These are phyloP conservation scores for Leccinum uliginosum DNA, from an alignment of 768 basidiomycete species.

Conservation along the genomic window DNA sequence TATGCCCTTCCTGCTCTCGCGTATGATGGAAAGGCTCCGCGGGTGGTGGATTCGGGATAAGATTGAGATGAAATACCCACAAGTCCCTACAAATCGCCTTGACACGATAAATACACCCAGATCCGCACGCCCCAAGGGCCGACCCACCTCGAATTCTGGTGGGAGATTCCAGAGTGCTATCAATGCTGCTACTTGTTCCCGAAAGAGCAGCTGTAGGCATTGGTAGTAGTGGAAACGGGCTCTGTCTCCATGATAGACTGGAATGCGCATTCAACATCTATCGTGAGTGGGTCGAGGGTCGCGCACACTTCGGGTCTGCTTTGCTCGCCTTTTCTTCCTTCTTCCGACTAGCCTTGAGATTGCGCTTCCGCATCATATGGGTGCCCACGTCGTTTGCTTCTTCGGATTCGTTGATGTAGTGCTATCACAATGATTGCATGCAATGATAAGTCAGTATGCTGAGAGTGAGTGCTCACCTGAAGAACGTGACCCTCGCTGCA, in stretches of 20 bases:
- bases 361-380: slow-evolving; percentile 62
- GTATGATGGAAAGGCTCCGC: slow-evolving; percentile 53
- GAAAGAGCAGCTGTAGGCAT: slow-evolving; percentile 75
- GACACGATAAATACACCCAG: slow-evolving; percentile 4
- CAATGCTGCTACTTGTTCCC: slow-evolving; percentile 69
- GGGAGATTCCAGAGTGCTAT: slow-evolving; percentile 66
- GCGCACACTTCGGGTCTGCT: slow-evolving; percentile 58
- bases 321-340: slow-evolving; percentile 47
- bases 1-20: slow-evolving; percentile 33
- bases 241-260: slow-evolving; percentile 82
- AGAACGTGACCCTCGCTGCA: slow-evolving; percentile 92
- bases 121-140: not conserved
- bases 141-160: slow-evolving; percentile 69
- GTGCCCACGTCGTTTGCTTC: slow-evolving; percentile 63
- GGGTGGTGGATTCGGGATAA: slow-evolving; percentile 55
- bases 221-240: slow-evolving; percentile 80
- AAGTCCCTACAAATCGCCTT: slow-evolving; percentile 73
- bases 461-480: slow-evolving; percentile 48
- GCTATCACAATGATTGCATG: slow-evolving; percentile 37
- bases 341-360: slow-evolving; percentile 53
- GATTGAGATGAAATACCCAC: slow-evolving; percentile 72
- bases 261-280: not conserved
- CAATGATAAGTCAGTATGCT: not conserved
- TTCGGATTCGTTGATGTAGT: slow-evolving; percentile 75
- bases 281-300: not conserved